These are phyloP conservation scores for Cyclotella choctawhatcheeana DNA, from an alignment of 108 stramenopile species.

Conservation along the genomic window DNA sequence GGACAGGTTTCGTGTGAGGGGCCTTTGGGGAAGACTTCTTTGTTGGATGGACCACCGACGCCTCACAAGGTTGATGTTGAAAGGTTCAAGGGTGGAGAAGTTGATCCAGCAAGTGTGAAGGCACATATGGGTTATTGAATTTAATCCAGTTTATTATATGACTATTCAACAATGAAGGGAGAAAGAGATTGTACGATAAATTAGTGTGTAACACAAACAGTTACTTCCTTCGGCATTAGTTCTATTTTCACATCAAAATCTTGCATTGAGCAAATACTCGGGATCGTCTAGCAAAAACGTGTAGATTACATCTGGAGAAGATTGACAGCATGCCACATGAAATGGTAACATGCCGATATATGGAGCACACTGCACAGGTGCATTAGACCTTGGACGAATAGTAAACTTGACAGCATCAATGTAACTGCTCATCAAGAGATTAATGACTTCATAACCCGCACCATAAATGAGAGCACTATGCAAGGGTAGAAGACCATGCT, in stretches of 20 bases:
- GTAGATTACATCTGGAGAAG: slow-evolving; percentile 20
- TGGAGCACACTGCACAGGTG: background rate
- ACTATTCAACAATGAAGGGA: background rate
- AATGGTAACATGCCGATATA: slow-evolving; percentile 31
- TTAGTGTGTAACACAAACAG: background rate
- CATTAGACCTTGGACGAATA: slow-evolving; percentile 10
- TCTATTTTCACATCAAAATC: no score
- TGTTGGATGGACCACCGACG: slow-evolving; percentile 53
- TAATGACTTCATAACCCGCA: slow-evolving; percentile 22
- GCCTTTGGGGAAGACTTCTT: slow-evolving; percentile 95
- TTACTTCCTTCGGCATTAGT: background rate
- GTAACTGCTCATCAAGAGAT: slow-evolving; percentile 11
- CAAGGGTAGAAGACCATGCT: slow-evolving; percentile 26
- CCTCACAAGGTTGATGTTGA: slow-evolving; percentile 79
- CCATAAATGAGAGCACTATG: slow-evolving; percentile 26
- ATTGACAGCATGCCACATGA: slow-evolving; percentile 31
- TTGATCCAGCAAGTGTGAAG: slow-evolving; percentile 97
- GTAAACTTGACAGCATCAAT: slow-evolving; percentile 9
- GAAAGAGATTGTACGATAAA: slow-evolving; percentile 7
- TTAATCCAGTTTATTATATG: background rate
- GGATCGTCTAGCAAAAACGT: background rate
- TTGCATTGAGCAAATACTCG: background rate
- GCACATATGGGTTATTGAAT: slow-evolving; percentile 93
- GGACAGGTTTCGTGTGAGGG: slow-evolving; percentile 99
- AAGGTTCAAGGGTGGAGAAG: slow-evolving; percentile 85